A percentile compares a stretch with the other conserved stretches of the same genome.
These are phyloP conservation scores for Tetracladium marchalianum DNA, from an alignment of 495 filamentous ascomycete genomes.

Conservation along the genomic window DNA sequence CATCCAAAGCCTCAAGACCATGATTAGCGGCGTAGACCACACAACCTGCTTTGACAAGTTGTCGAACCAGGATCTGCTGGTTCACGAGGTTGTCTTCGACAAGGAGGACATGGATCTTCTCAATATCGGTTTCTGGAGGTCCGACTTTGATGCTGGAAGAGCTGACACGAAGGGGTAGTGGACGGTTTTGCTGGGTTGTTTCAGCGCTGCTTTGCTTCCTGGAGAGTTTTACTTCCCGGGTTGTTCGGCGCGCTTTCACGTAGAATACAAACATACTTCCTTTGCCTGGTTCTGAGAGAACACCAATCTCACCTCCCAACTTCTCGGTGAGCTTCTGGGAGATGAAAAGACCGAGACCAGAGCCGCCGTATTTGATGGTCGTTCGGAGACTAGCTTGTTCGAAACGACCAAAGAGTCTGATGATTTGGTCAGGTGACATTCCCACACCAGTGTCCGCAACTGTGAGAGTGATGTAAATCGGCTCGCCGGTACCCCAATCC, in stretches of 20 bases:
- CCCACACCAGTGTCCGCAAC: constrained; percentile 72
- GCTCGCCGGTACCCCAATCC: constrained; percentile 62
- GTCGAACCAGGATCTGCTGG: constrained; percentile 58
- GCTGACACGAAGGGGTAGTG: no score
- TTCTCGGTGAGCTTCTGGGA: constrained; percentile 65
- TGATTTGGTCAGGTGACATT: constrained; percentile 59
- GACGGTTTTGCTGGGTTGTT: not conserved
- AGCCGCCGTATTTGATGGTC: constrained; percentile 71
- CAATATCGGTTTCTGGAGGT: no score
- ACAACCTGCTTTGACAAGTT: constrained; percentile 58
- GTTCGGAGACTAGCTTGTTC: constrained; percentile 66
- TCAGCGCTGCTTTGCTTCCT: not conserved
- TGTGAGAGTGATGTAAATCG: constrained; percentile 60
- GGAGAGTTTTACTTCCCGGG: no score
- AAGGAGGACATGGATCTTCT: constrained; percentile 38
- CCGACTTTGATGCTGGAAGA: no score
- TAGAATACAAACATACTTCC: constrained; percentile 84
- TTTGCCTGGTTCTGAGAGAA: constrained; percentile 54
- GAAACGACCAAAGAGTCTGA: constrained; percentile 68
- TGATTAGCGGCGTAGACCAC: constrained; percentile 64
- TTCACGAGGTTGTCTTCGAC: constrained; percentile 83
- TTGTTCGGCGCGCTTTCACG: constrained; percentile 30
- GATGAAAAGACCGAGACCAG: constrained; percentile 74
- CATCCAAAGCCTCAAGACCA: constrained; percentile 60
- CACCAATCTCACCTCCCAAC: constrained; percentile 75